Base-by-base conservation (phyloP, 495 filamentous ascomycete species). In the Aspergillus diversus region DNA sequence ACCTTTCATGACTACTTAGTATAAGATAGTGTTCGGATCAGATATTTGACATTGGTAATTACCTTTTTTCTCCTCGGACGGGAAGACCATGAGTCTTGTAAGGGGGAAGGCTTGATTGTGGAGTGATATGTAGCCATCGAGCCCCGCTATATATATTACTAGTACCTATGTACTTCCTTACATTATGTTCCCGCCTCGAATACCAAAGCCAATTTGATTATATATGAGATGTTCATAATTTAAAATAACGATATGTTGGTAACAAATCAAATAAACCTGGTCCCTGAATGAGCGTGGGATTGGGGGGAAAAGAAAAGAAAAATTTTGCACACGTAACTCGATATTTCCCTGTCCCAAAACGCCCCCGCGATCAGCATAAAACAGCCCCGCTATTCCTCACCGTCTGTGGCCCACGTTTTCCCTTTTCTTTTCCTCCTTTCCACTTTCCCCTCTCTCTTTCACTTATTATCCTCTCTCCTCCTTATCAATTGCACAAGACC, bases 1-100 rank as follows among this genome's bases (percentile, higher is more conserved):
- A 27, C 21, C 21, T 27, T 27, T 27, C 21, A 27, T 27, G 21
- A 27, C 2, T 27, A 27, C 21, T 27, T 27, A 27, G 21, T 27
- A 27, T 27, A 27, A 27, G 21, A 2, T 27, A 27, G 21, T 27
- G 21, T 27, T 27, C 2, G 21, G 21, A 27, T 27, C 21, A 27
- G 21, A 27, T 27, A 27, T 27, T 27, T 27, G 21, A 27, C 2
- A 27, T 27, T 27, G 21, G 21, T 27, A 27, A 27, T 27, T 27
- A 27, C 21, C 2, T 27, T 27, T 27, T 27, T 27, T 27, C 21
- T 27, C 2, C 21, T 93, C 90, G 76, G 91, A 93, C 69, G 88
- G 89, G 39, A 43, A 43, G 39, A 2, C 12, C 3, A 43, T 43
- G 11, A 11, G 39, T 13, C 39, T 43, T 43, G 39, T 8, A 12